These are phyloP conservation scores for Epichloe sylvatica DNA, from an alignment of 2,329 filamentous ascomycete genomes.

Conservation along the genomic window DNA sequence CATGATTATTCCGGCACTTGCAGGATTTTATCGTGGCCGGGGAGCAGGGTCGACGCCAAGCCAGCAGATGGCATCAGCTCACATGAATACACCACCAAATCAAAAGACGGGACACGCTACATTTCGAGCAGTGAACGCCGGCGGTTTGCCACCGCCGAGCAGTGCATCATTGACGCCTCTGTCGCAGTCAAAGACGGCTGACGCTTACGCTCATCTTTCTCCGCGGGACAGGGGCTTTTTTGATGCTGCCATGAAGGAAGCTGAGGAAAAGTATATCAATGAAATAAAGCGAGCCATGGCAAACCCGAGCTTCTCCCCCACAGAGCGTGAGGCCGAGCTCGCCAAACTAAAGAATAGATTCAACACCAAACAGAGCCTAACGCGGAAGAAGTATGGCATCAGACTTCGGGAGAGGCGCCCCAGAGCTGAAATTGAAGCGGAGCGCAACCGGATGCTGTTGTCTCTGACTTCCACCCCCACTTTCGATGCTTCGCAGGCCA, in stretches of 20 bases:
- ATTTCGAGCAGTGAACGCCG: not conserved
- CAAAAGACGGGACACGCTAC: not conserved
- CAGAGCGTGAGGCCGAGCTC: slow-evolving; percentile 19
- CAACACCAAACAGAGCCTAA: slow-evolving; percentile 41
- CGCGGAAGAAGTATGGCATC: slow-evolving; percentile 45
- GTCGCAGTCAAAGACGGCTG: slow-evolving; percentile 2
- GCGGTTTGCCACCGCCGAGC: not conserved
- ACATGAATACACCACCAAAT: not conserved
- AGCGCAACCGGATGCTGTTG: slow-evolving; percentile 24
- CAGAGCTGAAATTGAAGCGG: slow-evolving; percentile 30
- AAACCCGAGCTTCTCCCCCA: slow-evolving; percentile 18
- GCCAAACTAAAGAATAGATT: slow-evolving; percentile 36
- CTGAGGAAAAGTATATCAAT: slow-evolving; percentile 23
- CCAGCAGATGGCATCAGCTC: not conserved
- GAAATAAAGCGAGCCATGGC: slow-evolving; percentile 29
- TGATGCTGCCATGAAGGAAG: slow-evolving; percentile 16
- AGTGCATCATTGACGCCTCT: not conserved
- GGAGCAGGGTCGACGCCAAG: not conserved
- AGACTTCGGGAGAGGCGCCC: slow-evolving; percentile 35
- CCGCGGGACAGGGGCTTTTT: slow-evolving; percentile 13
- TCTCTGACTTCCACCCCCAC: not conserved
- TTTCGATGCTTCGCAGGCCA: not conserved
- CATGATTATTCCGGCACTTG: not conserved
- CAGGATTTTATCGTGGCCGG: slow-evolving; percentile 1
- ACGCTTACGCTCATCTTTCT: slow-evolving; percentile 33